Percentiles rank a stretch among this genome's conserved stretches.
These are phyloP conservation scores for Cyberlindnera mycetangii DNA, from an alignment of 805 yeast genomes.

Conservation along the genomic window DNA sequence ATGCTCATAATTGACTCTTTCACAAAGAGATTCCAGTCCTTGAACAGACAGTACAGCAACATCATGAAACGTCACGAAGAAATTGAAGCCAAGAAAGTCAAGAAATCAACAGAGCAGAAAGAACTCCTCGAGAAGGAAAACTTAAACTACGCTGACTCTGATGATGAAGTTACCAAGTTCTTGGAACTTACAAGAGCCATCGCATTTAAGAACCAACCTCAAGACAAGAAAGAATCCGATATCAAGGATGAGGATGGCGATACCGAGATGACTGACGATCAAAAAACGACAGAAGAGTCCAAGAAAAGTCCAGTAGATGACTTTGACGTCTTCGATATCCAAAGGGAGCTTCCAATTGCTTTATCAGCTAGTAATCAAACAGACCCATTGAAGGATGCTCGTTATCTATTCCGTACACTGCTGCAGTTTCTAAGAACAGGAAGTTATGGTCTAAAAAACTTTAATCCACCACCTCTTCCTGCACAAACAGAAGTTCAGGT, in stretches of 20 bases:
- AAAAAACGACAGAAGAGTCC: slow-evolving; percentile 7
- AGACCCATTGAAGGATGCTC: slow-evolving; percentile 83
- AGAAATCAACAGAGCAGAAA: slow-evolving; percentile 41
- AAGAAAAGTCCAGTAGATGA: slow-evolving; percentile 9
- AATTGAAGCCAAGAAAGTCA: slow-evolving; percentile 43
- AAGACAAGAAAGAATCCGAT: slow-evolving; percentile 1
- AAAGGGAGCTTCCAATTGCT: slow-evolving; percentile 54
- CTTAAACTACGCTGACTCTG: slow-evolving; percentile 36
- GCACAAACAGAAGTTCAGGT: slow-evolving; percentile 43
- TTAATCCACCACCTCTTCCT: slow-evolving; percentile 77
- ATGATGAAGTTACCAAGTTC: slow-evolving; percentile 33
- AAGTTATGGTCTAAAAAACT: slow-evolving; percentile 81
- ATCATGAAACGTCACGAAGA: slow-evolving; percentile 60
- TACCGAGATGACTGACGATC: slow-evolving; percentile 27
- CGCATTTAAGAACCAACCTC: slow-evolving; percentile 8
- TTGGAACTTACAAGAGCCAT: slow-evolving; percentile 25
- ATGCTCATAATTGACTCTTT: slow-evolving; percentile 86
- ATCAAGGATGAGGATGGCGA: slow-evolving; percentile 29
- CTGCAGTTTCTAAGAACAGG: slow-evolving; percentile 89
- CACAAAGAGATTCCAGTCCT: slow-evolving; percentile 72
- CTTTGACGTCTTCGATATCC: slow-evolving; percentile 44
- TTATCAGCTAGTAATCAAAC: slow-evolving; percentile 42
- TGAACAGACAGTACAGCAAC: slow-evolving; percentile 68
- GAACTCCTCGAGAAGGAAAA: slow-evolving; percentile 28
- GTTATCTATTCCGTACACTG: slow-evolving; percentile 81